Conservation (phyloP, 164 flowering plant species). For the Hamamelis virginiana region DNA sequence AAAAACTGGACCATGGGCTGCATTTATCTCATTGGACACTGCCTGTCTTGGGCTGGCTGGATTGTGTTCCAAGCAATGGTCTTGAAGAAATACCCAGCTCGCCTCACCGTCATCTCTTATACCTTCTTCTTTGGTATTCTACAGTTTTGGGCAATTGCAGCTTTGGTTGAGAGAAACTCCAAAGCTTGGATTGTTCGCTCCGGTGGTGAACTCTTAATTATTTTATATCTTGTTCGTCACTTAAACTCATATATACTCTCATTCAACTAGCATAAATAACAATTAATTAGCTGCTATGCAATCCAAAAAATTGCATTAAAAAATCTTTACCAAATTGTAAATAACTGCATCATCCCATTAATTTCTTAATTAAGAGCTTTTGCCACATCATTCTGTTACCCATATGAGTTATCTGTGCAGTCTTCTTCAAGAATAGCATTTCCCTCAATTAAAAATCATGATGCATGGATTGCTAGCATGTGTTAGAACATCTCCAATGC, state of each 20-base stretch:
- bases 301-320: too few relatives aligned
- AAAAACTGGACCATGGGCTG: constrained; percentile 35
- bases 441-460: too few relatives aligned
- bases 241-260: background rate
- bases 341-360: too few relatives aligned
- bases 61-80: constrained; percentile 27
- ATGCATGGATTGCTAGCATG: too few relatives aligned
- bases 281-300: too few relatives aligned
- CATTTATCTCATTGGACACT: constrained; percentile 23
- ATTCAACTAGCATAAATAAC: too few relatives aligned
- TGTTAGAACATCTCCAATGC: too few relatives aligned
- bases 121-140: constrained; percentile 25
- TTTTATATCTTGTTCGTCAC: constrained; percentile 29
- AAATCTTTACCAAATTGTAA: too few relatives aligned
- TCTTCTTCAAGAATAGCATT: too few relatives aligned
- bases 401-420: too few relatives aligned
- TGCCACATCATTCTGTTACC: too few relatives aligned
- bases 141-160: constrained; percentile 27
- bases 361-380: too few relatives aligned
- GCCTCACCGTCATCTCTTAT: constrained; percentile 23
- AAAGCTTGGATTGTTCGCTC: constrained; percentile 24
- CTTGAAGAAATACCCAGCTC: constrained; percentile 36
- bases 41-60: constrained; percentile 33
- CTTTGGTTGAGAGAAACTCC: constrained; percentile 20
- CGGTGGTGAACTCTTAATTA: constrained; percentile 13